These are phyloP conservation scores for Stylonectria norvegica DNA, from an alignment of 2,329 filamentous ascomycete species.

Conservation along the genomic window DNA sequence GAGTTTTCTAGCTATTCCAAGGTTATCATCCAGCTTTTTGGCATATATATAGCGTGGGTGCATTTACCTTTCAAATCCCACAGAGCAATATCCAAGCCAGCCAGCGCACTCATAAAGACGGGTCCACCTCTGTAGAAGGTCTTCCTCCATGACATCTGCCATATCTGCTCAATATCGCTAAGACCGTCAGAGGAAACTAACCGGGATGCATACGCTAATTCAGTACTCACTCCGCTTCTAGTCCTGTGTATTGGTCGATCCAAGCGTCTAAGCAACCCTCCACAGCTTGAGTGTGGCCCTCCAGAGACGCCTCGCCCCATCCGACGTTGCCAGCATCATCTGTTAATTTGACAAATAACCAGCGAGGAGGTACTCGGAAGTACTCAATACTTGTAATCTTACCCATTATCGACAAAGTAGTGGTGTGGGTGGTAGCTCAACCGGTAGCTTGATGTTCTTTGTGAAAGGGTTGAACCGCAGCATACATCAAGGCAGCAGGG, in stretches of 20 bases:
- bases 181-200: background rate
- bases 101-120: conserved; percentile 71
- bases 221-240: conserved; percentile 60
- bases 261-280: conserved; percentile 62
- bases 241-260: conserved; percentile 49
- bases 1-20: conserved; percentile 36
- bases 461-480: no score
- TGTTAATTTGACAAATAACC: conserved; percentile 71
- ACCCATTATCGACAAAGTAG: no score
- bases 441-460: no score
- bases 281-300: conserved; percentile 67
- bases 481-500: no score
- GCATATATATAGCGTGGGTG: no score
- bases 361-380: conserved; percentile 66
- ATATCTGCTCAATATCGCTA: conserved; percentile 72
- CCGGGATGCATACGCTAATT: background rate
- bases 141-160: conserved; percentile 65
- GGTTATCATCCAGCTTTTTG: background rate
- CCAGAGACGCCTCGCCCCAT: conserved; percentile 71
- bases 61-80: conserved; percentile 64
- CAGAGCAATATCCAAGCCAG: conserved; percentile 71
- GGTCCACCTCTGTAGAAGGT: conserved; percentile 73
- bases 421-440: no score
- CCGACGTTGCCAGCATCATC: conserved; percentile 59
- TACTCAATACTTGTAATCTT: conserved; percentile 53